A percentile compares a stretch with the other conserved stretches of the same genome.
Evolutionary conservation across 1,284 basidiomycete species (phyloP).

Genomic region (Inonotus hispidus): DNA sequence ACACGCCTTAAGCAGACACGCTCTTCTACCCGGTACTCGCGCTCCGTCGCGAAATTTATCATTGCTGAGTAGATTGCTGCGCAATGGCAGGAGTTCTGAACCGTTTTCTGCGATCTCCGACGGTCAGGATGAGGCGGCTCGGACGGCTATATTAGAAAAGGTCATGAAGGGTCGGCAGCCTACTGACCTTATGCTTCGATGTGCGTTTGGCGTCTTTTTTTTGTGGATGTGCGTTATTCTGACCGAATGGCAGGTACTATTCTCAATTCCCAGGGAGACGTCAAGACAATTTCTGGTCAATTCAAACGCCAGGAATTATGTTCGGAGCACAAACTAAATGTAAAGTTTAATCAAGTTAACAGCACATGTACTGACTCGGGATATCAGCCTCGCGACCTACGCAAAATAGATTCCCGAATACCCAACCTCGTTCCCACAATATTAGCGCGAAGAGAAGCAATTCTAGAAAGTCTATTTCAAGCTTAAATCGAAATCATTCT

Average conservation of each 20-base stretch:
- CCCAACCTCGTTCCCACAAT: slow-evolving; percentile 95
- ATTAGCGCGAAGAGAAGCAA: slow-evolving; percentile 81
- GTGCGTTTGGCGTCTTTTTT: slow-evolving; percentile 42
- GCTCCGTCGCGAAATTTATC: slow-evolving; percentile 20
- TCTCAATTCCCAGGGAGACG: slow-evolving; percentile 81
- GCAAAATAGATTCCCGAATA: slow-evolving; percentile 93
- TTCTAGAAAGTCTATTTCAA: slow-evolving; percentile 53
- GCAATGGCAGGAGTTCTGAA: slow-evolving; percentile 24
- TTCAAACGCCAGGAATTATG: slow-evolving; percentile 90
- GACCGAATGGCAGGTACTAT: slow-evolving; percentile 61
- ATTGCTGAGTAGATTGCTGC: slow-evolving; percentile 27
- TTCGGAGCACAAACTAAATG: slow-evolving; percentile 82
- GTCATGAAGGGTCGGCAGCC: slow-evolving; percentile 78
- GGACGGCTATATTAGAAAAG: slow-evolving; percentile 69
- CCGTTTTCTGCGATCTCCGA: slow-evolving; percentile 29
- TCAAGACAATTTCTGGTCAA: slow-evolving; percentile 85
- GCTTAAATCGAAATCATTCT: slow-evolving; percentile 6
- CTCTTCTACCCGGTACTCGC: neutral
- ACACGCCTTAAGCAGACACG: neutral
- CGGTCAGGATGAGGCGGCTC: slow-evolving; percentile 62
- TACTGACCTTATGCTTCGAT: slow-evolving; percentile 76
- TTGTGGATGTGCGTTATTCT: slow-evolving; percentile 1
- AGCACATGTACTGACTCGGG: slow-evolving; percentile 18
- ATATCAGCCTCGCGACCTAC: slow-evolving; percentile 84
- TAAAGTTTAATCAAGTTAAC: slow-evolving; percentile 35